phyloP scores from a whole-genome alignment of 768 basidiomycete species.

The Boletus sp. region DNA sequence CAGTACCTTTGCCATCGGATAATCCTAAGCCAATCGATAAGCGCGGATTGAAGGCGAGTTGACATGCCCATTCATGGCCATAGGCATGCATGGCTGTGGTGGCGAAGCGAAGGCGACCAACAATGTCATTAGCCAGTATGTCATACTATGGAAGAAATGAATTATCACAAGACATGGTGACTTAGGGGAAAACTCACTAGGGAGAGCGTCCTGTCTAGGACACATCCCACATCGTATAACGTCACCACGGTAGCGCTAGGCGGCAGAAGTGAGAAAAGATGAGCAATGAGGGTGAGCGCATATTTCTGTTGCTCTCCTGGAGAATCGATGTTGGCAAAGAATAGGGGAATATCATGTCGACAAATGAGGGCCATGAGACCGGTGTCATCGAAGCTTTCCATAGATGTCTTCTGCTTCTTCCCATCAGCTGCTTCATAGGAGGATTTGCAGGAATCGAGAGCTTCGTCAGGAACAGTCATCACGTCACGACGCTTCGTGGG shows the following conservation, averaged over 20 bases:
- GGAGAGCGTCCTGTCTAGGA: neutral
- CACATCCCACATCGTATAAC: neutral
- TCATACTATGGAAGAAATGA: neutral
- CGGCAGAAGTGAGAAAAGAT: neutral
- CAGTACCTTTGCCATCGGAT: too few species aligned
- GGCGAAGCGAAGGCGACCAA: constrained; percentile 26
- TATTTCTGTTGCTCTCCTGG: too few species aligned
- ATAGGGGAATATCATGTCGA: too few species aligned
- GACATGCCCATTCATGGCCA: too few species aligned
- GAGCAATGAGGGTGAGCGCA: neutral
- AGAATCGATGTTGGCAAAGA: too few species aligned
- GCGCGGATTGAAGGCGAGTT: constrained; percentile 4
- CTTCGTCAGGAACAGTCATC: constrained; percentile 33
- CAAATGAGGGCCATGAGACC: too few species aligned
- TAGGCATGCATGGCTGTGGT: too few species aligned
- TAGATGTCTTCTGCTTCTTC: constrained; percentile 10
- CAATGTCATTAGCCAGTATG: neutral
- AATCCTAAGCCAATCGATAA: neutral
- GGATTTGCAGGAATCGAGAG: constrained; percentile 36
- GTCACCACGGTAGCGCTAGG: neutral
- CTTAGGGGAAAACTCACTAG: neutral
- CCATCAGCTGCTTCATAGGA: too few species aligned
- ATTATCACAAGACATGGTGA: neutral
- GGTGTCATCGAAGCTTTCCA: constrained; percentile 29
- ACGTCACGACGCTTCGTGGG: neutral